These are phyloP conservation scores for Streptanthus diversifolius DNA, from an alignment of 345 rosid species.

Conservation along the genomic window DNA sequence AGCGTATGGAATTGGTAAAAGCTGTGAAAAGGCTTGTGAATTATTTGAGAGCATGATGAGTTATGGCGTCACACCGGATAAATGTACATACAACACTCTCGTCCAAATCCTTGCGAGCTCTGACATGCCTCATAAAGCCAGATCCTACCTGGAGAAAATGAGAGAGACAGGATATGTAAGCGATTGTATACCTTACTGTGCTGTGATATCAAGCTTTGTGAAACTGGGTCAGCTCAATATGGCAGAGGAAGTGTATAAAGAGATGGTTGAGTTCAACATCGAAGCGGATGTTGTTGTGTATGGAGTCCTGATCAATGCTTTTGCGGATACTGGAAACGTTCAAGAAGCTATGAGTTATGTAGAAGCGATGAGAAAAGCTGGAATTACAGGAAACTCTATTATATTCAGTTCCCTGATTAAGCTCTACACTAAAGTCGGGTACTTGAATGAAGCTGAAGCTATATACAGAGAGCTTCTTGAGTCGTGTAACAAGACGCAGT, in stretches of 20 bases:
- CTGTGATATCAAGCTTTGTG: conserved; percentile 75
- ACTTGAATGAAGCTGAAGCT: conserved; percentile 69
- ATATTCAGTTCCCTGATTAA: conserved; percentile 74
- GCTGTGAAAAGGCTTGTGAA: conserved; percentile 58
- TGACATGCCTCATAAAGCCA: conserved; percentile 57
- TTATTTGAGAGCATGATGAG: conserved; percentile 67
- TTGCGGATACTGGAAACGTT: conserved; percentile 71
- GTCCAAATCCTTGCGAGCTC: conserved; percentile 63
- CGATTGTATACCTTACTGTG: conserved; percentile 74
- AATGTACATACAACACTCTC: conserved; percentile 65
- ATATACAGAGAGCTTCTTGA: conserved; percentile 52
- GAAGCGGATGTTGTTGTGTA: conserved; percentile 65
- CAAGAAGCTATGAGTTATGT: conserved; percentile 54
- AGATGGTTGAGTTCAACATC: conserved; percentile 57
- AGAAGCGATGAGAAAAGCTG: conserved; percentile 55
- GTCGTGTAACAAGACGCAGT: conserved; percentile 10
- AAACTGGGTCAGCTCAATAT: conserved; percentile 58
- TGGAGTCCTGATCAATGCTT: conserved; percentile 79
- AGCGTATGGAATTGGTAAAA: conserved; percentile 69
- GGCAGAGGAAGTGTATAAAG: conserved; percentile 61
- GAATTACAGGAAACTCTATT: conserved; percentile 54
- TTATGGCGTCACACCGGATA: conserved; percentile 62
- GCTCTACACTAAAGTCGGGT: conserved; percentile 77
- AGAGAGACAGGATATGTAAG: conserved; percentile 58
- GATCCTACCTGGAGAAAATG: conserved; percentile 56